phyloP scores from a whole-genome alignment of 2,329 filamentous ascomycete species.

The Dothiorella sarmentorum region DNA sequence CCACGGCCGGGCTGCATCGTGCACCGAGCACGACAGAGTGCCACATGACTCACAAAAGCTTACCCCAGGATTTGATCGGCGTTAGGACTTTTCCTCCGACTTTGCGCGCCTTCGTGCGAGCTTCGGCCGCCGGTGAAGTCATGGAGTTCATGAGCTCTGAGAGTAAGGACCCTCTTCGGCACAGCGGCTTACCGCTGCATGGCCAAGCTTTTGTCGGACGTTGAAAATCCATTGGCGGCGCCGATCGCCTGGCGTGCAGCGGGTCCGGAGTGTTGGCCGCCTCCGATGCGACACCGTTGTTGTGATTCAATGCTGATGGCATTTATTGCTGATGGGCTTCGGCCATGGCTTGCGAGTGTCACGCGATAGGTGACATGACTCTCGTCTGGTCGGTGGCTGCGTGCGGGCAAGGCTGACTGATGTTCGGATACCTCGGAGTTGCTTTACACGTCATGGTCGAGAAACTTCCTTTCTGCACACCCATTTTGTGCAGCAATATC shows the following conservation, averaged over 20 bases:
- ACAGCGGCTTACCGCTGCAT: background rate
- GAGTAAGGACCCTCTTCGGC: too few species aligned
- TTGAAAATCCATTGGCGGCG: background rate
- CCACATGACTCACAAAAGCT: slow-evolving; percentile 15
- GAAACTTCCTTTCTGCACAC: background rate
- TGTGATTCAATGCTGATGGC: background rate
- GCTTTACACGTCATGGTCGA: slow-evolving; percentile 16
- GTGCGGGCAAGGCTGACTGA: background rate
- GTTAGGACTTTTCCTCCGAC: background rate
- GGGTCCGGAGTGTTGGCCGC: background rate
- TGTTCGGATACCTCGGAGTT: slow-evolving; percentile 10
- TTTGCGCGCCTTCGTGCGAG: background rate
- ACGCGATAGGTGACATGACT: background rate
- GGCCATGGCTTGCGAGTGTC: background rate
- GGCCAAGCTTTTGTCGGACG: slow-evolving; percentile 2
- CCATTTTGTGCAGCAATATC: background rate
- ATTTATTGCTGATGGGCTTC: background rate
- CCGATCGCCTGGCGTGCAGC: background rate
- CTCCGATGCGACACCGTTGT: background rate
- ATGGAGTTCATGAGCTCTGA: too few species aligned
- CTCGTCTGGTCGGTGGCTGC: background rate
- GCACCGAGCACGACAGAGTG: slow-evolving; percentile 3
- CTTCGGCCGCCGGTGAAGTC: background rate
- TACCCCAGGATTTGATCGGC: slow-evolving; percentile 1
- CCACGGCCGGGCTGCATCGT: slow-evolving; percentile 1